A percentile compares a stretch with the other conserved stretches of the same genome.
Conservation (phyloP, 768 basidiomycete species). For the Trametes elegans region DNA sequence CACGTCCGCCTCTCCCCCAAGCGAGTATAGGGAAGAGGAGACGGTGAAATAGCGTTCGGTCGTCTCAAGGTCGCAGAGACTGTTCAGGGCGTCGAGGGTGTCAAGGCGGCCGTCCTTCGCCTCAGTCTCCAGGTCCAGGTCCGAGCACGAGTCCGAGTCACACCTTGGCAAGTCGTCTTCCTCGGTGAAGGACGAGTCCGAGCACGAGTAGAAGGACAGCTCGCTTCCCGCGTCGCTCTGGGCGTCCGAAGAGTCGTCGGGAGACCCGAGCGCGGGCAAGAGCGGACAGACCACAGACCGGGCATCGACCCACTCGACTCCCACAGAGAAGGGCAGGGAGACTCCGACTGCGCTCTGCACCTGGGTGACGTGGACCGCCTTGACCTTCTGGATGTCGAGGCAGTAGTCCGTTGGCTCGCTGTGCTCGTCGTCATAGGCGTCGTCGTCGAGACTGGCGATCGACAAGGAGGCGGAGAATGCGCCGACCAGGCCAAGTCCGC, state of each 20-base stretch:
- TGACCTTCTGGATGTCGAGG: not conserved
- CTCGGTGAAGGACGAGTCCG: not conserved
- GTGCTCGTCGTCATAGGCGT: not conserved
- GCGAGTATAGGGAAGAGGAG: too few relatives aligned
- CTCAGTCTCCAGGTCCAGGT: too few relatives aligned
- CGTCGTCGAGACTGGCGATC: not conserved
- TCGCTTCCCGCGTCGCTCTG: not conserved
- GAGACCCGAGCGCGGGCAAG: not conserved
- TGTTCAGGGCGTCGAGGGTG: too few relatives aligned
- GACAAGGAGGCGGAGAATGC: not conserved
- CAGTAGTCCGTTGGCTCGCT: too few relatives aligned
- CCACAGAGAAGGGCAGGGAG: not conserved
- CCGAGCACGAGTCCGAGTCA: too few relatives aligned
- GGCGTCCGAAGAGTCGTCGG: not conserved
- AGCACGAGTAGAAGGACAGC: not conserved
- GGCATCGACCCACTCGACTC: not conserved
- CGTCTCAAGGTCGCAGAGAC: too few relatives aligned
- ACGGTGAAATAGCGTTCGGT: too few relatives aligned
- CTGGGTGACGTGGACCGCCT: not conserved
- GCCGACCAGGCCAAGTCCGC: not conserved
- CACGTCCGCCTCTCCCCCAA: too few relatives aligned
- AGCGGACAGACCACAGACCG: not conserved
- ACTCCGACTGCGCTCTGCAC: too few relatives aligned
- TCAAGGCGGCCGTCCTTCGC: too few relatives aligned
- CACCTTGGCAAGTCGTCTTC: not conserved